Base-by-base conservation (phyloP, 2,329 filamentous ascomycete genomes). In the Graphiopsis chlorocephala region DNA sequence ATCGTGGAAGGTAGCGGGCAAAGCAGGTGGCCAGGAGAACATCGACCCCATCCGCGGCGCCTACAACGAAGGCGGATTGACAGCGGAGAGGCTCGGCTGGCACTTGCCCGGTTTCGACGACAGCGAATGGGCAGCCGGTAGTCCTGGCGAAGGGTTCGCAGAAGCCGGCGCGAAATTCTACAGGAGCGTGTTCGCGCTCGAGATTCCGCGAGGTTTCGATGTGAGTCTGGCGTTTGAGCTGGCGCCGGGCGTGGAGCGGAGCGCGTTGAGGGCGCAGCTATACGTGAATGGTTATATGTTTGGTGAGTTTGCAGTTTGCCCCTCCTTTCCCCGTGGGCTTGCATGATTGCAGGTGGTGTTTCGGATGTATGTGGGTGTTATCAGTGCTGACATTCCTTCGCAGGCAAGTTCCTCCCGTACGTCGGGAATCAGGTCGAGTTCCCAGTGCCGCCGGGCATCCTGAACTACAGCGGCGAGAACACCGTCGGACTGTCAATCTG, bases 361-460 rank as follows among this genome's bases (percentile, higher is more conserved):
- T 45, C 38, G 38, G 38, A 38, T n/a, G n/a, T 8, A n/a, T 58
- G 25, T 31, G 56, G 25, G 38, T 29, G 38, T 25, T n/a, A n/a
- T n/a, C n/a, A 23, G n/a, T 31, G 63, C 66, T 67, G 50, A 67
- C 61, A 26, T 45, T 20, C n/a, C 23, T 20, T 20, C 6, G 26
- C 85, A 88, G 86, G 84, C 2, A 80, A 84, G 8, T 88, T 84
- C 70, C 83, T 84, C 66, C 85, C 86, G 0, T 80, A 83, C 63
- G 84, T 88, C 47, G 86, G 86, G 0, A 83, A 87, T 61, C 86
- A 88, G 75, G 77, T 83, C 20, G 79, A 81, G n/a, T 88, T 86
- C 70, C 86, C 86, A 0, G 84, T 88, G 1, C 85, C 84, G 1
- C 83, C 83, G 0, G 86, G 86, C 0, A 79, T 88, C 6, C 73